Base-by-base conservation (phyloP, 2,329 filamentous ascomycete species). In the Plectosphaerella cucumerina region DNA sequence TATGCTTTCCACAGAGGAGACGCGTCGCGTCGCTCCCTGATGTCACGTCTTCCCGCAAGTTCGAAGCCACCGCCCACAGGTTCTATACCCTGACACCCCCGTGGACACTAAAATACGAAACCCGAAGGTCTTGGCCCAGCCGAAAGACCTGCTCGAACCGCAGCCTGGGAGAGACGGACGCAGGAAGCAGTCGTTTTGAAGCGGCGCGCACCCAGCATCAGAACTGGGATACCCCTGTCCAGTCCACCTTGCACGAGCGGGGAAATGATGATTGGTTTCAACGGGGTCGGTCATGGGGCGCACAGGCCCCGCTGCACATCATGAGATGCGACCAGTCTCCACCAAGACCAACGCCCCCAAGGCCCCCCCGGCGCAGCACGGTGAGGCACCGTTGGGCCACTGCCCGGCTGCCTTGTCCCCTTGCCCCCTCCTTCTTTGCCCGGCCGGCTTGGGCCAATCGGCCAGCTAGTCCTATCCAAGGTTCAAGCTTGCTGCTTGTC, bases 271-370 rank as follows among this genome's bases (percentile, higher is more conserved):
- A 53, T 55, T 55, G 53, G 53, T 14, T 21, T 17, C n/a, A 15
- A n/a, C 17, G 18, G 43, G 50, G 39, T 37, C 46, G 48, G 39
- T 51, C 42, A 47, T 23, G 49, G 37, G 48, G 46, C 35, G 48
- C 51, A 51, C 45, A 47, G 33, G 51, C 46, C 51, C 37, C 17
- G 34, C 39, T 51, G 41, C 35, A 49, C 49, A 56, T 56, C 50
- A 56, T 56, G 54, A 26, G 54, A 51, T 55, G 43, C 48, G 44
- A 48, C 44, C 6, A 10, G 37, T 49, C 34, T 39, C 49, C 52
- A 45, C 52, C 42, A 37, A 50, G 31, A 23, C 14, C 22, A 51
- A 39, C 44, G 33, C 34, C 22, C 42, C 46, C 31, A 15, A n/a
- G n/a, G n/a, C n/a, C n/a, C 15, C 20, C 23, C 20, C 45, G 12